These are phyloP conservation scores for Sicyos edulis DNA, from an alignment of 306 rosid species.

Conservation along the genomic window DNA sequence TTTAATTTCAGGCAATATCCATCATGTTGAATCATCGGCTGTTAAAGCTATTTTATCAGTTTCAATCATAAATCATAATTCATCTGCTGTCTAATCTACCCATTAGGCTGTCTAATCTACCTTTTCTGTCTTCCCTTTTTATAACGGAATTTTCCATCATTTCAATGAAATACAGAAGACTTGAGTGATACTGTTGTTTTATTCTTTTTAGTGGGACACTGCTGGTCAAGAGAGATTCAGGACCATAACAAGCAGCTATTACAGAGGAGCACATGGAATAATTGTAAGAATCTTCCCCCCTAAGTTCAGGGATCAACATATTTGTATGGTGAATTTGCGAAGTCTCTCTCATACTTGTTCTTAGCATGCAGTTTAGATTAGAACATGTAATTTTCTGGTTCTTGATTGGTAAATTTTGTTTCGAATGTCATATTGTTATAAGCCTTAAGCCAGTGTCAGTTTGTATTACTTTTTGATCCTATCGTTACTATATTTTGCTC, in stretches of 20 bases:
- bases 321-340: not conserved
- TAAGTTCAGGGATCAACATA: not conserved
- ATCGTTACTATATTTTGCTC: not conserved
- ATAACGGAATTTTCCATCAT: not conserved
- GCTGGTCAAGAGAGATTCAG: conserved; percentile 99
- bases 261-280: conserved; percentile 97
- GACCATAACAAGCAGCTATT: conserved; percentile 97
- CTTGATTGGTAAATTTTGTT: not conserved
- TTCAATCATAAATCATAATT: not conserved
- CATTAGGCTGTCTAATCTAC: not conserved
- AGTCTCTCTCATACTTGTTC: not conserved
- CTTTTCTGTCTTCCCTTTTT: not conserved
- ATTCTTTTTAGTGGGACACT: conserved; percentile 73
- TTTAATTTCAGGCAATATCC: not conserved
- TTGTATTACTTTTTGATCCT: not conserved
- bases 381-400: not conserved
- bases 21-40: too few species aligned
- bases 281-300: conserved; percentile 47
- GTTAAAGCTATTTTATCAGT: not conserved
- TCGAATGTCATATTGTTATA: not conserved
- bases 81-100: not conserved
- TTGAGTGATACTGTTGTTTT: conserved; percentile 18
- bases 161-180: not conserved
- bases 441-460: not conserved
- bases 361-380: not conserved